These are phyloP conservation scores for Chlamydomonas sphaeroides DNA, from an alignment of 139 green algal genomes.

Conservation along the genomic window DNA sequence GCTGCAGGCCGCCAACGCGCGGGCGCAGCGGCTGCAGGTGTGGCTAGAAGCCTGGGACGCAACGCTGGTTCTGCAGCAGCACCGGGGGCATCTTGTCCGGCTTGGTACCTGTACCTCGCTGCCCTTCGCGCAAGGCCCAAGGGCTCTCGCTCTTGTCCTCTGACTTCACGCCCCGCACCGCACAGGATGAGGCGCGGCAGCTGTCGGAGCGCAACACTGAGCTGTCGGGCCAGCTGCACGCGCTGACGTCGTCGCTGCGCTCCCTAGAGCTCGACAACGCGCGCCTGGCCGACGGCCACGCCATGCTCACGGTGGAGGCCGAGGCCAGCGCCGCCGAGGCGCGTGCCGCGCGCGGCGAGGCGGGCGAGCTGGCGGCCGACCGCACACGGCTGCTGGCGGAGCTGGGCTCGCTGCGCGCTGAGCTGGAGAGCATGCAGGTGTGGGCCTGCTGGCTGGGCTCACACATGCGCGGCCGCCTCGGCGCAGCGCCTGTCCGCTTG, in stretches of 20 bases:
- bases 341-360: conserved; percentile 2
- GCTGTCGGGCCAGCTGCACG: conserved; percentile 16
- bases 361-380: conserved; percentile 15
- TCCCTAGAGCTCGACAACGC: conserved; percentile 20
- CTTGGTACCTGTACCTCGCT: too few relatives aligned
- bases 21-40: conserved; percentile 29
- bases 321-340: neutral
- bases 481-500: too few relatives aligned
- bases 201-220: conserved; percentile 7
- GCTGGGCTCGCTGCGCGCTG: neutral
- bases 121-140: too few relatives aligned
- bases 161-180: too few relatives aligned
- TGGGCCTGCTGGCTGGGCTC: too few relatives aligned
- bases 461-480: too few relatives aligned
- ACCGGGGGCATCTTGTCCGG: neutral
- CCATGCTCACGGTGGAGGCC: conserved; percentile 27
- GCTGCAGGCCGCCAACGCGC: neutral
- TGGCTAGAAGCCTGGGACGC: neutral
- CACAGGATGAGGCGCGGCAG: conserved; percentile 11
- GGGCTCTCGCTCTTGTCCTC: too few relatives aligned
- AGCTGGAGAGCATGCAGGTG: neutral
- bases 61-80: neutral
- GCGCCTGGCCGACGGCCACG: conserved; percentile 5
- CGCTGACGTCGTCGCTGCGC: neutral
- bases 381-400: neutral